Conservation (phyloP, 768 basidiomycete genomes). For the Boletus eberwhitei region DNA sequence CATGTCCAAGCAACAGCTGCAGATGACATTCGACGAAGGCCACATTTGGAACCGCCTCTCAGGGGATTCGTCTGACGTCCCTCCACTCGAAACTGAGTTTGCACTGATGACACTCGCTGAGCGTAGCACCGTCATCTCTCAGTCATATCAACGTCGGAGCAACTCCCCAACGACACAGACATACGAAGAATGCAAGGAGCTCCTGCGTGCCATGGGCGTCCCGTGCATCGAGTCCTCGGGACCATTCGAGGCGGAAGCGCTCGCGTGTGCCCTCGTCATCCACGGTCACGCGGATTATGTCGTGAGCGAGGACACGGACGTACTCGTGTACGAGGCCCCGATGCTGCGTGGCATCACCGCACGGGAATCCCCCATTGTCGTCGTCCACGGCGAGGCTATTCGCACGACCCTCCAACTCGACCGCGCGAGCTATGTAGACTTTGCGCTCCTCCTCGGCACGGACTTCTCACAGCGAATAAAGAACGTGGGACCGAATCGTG, state of each 20-base stretch:
- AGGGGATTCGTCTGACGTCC: constrained; percentile 5
- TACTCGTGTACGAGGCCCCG: constrained; percentile 78
- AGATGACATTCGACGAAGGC: constrained; percentile 59
- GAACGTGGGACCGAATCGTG: constrained; percentile 74
- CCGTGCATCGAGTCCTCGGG: constrained; percentile 67
- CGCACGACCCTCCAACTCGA: constrained; percentile 56
- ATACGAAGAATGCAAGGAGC: constrained; percentile 66
- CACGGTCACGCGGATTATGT: constrained; percentile 82
- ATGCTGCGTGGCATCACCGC: constrained; percentile 75
- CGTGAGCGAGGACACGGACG: constrained; percentile 89
- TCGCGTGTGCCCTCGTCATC: constrained; percentile 74
- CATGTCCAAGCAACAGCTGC: constrained; percentile 61
- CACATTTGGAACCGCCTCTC: constrained; percentile 52
- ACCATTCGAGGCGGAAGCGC: constrained; percentile 80
- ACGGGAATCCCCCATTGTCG: constrained; percentile 52
- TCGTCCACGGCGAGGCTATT: constrained; percentile 63
- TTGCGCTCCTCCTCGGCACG: constrained; percentile 83
- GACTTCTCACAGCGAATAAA: constrained; percentile 87
- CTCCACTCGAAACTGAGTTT: constrained; percentile 20
- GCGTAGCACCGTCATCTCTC: constrained; percentile 54
- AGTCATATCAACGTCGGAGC: constrained; percentile 63
- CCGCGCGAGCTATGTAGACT: constrained; percentile 67
- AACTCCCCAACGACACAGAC: constrained; percentile 60
- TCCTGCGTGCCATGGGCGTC: constrained; percentile 79
- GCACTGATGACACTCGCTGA: constrained; percentile 37